phyloP scores from a whole-genome alignment of 2,329 filamentous ascomycete genomes.

The Arthrobotrys conoides region DNA sequence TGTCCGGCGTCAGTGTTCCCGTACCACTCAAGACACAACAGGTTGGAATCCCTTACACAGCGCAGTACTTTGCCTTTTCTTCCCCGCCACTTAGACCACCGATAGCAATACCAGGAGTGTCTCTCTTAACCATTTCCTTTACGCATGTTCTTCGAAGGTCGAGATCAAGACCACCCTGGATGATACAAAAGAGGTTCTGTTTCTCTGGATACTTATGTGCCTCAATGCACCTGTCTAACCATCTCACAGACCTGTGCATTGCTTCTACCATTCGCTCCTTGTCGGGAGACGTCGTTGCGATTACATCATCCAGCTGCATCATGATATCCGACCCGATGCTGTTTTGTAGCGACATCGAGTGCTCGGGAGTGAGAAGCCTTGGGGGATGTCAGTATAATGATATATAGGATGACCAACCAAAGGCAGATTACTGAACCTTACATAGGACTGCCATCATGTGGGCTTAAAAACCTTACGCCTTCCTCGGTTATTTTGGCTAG shows the following conservation, averaged over 20 bases:
- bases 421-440: slow-evolving; percentile 63
- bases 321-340: slow-evolving; percentile 98
- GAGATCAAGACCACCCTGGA: slow-evolving; percentile 92
- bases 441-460: slow-evolving; percentile 96
- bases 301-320: slow-evolving; percentile 99
- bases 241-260: slow-evolving; percentile 93
- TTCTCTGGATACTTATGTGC: slow-evolving; percentile 83
- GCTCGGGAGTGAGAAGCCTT: slow-evolving; percentile 91
- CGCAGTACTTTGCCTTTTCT: slow-evolving; percentile 92
- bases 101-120: slow-evolving; percentile 96
- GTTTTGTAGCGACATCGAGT: slow-evolving; percentile 96
- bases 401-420: not conserved
- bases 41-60: slow-evolving; percentile 72
- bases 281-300: slow-evolving; percentile 95
- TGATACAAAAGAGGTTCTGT: slow-evolving; percentile 98
- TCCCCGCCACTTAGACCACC: slow-evolving; percentile 95
- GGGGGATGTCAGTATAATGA: not conserved
- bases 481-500: slow-evolving; percentile 95
- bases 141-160: slow-evolving; percentile 88
- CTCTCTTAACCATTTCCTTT: slow-evolving; percentile 85
- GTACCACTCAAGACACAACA: not conserved
- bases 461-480: slow-evolving; percentile 94
- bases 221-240: slow-evolving; percentile 94
- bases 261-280: slow-evolving; percentile 88
- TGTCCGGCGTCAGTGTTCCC: slow-evolving; percentile 72